phyloP scores from a whole-genome alignment of 148 eudicot species.

The Arctostaphylos glauca region DNA sequence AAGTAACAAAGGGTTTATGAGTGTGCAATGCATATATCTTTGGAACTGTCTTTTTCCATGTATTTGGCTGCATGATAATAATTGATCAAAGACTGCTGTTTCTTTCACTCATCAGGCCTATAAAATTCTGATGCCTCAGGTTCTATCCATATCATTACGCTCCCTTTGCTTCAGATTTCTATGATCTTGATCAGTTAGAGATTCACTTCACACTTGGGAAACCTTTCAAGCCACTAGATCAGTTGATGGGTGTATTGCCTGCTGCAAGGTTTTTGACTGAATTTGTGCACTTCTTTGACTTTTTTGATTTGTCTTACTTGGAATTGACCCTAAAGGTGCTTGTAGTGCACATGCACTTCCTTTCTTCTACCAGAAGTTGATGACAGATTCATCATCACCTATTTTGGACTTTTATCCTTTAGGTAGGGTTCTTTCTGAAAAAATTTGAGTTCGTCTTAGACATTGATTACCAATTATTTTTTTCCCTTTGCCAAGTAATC shows the following conservation, averaged over 20 bases:
- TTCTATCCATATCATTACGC: conserved; percentile 40
- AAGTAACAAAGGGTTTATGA: not conserved
- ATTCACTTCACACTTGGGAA: conserved; percentile 26
- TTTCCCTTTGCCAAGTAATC: not conserved
- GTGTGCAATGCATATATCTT: not conserved
- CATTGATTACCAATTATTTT: not conserved
- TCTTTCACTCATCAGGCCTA: not conserved
- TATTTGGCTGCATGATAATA: not conserved
- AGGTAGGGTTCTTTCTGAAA: conserved; percentile 16
- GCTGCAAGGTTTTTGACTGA: conserved; percentile 34
- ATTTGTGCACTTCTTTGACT: not conserved
- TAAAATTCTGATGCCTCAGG: conserved; percentile 18
- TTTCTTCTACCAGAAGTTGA: conserved; percentile 29
- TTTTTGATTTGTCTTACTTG: not conserved
- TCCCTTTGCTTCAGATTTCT: conserved; percentile 39
- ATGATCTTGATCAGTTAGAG: conserved; percentile 21
- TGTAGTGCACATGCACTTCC: conserved; percentile 45
- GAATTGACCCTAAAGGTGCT: conserved; percentile 1
- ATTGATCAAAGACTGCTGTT: not conserved
- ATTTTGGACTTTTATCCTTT: conserved; percentile 40
- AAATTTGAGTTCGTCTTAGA: not conserved
- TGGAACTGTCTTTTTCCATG: not conserved
- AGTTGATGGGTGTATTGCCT: conserved; percentile 43
- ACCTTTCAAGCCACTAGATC: conserved; percentile 46
- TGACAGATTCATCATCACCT: conserved; percentile 36